These are phyloP conservation scores for Podaxis mareebaensis DNA, from an alignment of 768 basidiomycete species.

Conservation along the genomic window DNA sequence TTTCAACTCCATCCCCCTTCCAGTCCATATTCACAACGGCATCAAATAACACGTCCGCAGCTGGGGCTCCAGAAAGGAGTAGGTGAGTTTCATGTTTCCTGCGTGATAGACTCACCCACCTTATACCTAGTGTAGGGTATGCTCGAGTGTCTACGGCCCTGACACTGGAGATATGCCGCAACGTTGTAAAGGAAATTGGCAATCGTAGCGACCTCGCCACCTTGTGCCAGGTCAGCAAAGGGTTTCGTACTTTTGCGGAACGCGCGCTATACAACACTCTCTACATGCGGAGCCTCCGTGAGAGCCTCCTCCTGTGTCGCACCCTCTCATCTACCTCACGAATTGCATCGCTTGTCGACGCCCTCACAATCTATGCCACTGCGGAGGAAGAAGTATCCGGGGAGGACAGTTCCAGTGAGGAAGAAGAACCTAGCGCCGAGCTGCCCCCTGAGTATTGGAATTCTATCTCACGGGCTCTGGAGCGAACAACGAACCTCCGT, in stretches of 20 bases:
- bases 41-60: conserved; percentile 19
- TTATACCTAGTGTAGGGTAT: conserved; percentile 36
- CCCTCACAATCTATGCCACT: conserved; percentile 49
- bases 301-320: conserved; percentile 45
- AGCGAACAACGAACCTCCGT: conserved; percentile 44
- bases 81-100: conserved; percentile 25
- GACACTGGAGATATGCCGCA: conserved; percentile 58
- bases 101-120: conserved; percentile 5
- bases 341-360: conserved; percentile 52
- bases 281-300: conserved; percentile 39
- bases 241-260: conserved; percentile 56
- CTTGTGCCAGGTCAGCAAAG: conserved; percentile 59
- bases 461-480: conserved; percentile 49
- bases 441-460: conserved; percentile 49
- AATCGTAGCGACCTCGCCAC: conserved; percentile 54
- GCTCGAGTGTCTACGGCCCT: conserved; percentile 52
- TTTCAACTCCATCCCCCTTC: conserved; percentile 9
- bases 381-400: conserved; percentile 29
- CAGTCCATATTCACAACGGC: conserved; percentile 7
- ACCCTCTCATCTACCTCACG: conserved; percentile 47
- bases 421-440: conserved; percentile 22
- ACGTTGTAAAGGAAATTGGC: conserved; percentile 53
- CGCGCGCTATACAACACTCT: conserved; percentile 61
- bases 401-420: conserved; percentile 26
- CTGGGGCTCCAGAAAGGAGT: conserved; percentile 25